These are phyloP conservation scores for Arctium lappa DNA, from an alignment of 129 eudicot species.

Conservation along the genomic window DNA sequence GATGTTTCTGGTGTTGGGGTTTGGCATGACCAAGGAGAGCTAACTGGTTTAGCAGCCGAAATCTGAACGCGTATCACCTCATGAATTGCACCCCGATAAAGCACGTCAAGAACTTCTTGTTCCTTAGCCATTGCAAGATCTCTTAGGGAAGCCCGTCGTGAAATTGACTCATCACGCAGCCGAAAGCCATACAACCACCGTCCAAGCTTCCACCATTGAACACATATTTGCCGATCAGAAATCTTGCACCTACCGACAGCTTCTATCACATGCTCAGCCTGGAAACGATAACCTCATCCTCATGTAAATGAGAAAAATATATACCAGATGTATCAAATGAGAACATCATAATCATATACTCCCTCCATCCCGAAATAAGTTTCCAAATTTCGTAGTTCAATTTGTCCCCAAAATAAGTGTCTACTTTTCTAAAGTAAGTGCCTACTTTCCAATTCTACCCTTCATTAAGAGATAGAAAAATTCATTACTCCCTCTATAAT, in stretches of 20 bases:
- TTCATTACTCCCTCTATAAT: background rate
- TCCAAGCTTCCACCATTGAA: constrained; percentile 94
- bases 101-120: constrained; percentile 74
- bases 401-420: background rate
- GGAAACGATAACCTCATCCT: background rate
- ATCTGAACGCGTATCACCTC: constrained; percentile 89
- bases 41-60: constrained; percentile 52
- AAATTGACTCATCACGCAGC: constrained; percentile 60
- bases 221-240: constrained; percentile 61
- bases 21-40: constrained; percentile 58
- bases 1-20: constrained; percentile 19
- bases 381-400: too few relatives aligned
- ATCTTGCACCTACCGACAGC: constrained; percentile 48
- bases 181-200: constrained; percentile 83
- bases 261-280: constrained; percentile 57
- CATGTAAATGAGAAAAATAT: background rate
- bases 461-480: background rate
- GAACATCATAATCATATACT: background rate
- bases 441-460: background rate
- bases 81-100: constrained; percentile 81
- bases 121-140: constrained; percentile 60
- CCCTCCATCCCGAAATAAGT: background rate
- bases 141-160: constrained; percentile 46
- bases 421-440: background rate
- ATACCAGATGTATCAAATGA: background rate